These are phyloP conservation scores for Tetradesmus lagerheimii DNA, from an alignment of 139 green algal genomes.

Conservation along the genomic window DNA sequence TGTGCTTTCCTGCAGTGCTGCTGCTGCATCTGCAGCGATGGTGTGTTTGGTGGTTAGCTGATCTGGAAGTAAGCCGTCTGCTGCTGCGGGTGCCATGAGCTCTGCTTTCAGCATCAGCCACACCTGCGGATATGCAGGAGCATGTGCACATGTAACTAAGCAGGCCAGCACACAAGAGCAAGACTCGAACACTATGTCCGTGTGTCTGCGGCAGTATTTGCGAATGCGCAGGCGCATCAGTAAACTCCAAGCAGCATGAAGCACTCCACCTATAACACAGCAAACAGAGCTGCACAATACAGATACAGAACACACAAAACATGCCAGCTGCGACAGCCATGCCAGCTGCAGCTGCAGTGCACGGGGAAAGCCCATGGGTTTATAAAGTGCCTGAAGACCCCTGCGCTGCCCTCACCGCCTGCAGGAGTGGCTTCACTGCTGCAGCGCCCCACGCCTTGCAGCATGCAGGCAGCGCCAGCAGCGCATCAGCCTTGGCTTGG, in stretches of 20 bases:
- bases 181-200: not conserved
- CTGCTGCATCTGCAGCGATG: not conserved
- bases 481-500: conserved; percentile 39
- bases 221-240: too few relatives aligned
- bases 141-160: not conserved
- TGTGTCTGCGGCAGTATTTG: not conserved
- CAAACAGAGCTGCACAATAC: not conserved
- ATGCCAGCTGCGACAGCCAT: not conserved
- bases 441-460: conserved; percentile 19
- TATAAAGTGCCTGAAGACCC: too few relatives aligned
- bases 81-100: conserved; percentile 41
- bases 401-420: conserved; percentile 35
- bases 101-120: conserved; percentile 51
- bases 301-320: not conserved
- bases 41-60: not conserved
- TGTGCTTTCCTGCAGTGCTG: not conserved
- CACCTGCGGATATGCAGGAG: not conserved
- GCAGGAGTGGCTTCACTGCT: conserved; percentile 32
- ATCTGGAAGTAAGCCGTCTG: not conserved
- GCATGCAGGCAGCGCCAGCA: conserved; percentile 39
- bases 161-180: not conserved
- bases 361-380: too few relatives aligned
- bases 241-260: not conserved
- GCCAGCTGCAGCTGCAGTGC: not conserved
- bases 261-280: not conserved